Evolutionary conservation across 805 yeast genomes (phyloP).

Genomic region (Saccharomycopsis synnaedendra): DNA sequence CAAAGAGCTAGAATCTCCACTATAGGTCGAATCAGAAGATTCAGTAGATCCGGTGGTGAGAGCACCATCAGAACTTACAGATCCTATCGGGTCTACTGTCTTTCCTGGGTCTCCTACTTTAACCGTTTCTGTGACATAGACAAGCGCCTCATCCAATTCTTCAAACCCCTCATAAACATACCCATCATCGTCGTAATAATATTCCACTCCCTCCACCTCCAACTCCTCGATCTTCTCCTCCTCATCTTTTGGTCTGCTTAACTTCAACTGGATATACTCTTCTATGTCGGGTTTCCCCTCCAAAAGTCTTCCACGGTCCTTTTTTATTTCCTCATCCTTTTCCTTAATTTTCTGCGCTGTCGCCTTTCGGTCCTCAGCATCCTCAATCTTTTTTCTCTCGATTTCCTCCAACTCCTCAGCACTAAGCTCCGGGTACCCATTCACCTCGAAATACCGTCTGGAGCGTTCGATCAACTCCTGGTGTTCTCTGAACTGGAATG

Average conservation of each 20-base stretch:
- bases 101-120: background rate
- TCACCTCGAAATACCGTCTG: slow-evolving; percentile 12
- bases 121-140: background rate
- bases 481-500: slow-evolving; percentile 43
- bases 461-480: slow-evolving; percentile 24
- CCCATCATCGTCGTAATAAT: slow-evolving; percentile 12
- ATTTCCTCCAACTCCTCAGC: slow-evolving; percentile 18
- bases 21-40: too few relatives aligned
- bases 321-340: slow-evolving; percentile 14
- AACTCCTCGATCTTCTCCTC: slow-evolving; percentile 28
- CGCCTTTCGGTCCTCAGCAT: slow-evolving; percentile 28
- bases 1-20: too few relatives aligned
- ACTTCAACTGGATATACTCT: slow-evolving; percentile 29
- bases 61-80: too few relatives aligned
- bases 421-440: slow-evolving; percentile 10
- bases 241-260: slow-evolving; percentile 21
- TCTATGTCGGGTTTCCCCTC: slow-evolving; percentile 43
- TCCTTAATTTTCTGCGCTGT: too few relatives aligned
- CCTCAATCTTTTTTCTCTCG: slow-evolving; percentile 21
- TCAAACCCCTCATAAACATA: slow-evolving; percentile 8
- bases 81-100: too few relatives aligned
- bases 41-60: too few relatives aligned
- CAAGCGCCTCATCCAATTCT: background rate
- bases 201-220: slow-evolving; percentile 7
- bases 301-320: slow-evolving; percentile 29